Evolutionary conservation across 2,329 filamentous ascomycete genomes (phyloP).

Genomic region (Penicillium sp.): DNA sequence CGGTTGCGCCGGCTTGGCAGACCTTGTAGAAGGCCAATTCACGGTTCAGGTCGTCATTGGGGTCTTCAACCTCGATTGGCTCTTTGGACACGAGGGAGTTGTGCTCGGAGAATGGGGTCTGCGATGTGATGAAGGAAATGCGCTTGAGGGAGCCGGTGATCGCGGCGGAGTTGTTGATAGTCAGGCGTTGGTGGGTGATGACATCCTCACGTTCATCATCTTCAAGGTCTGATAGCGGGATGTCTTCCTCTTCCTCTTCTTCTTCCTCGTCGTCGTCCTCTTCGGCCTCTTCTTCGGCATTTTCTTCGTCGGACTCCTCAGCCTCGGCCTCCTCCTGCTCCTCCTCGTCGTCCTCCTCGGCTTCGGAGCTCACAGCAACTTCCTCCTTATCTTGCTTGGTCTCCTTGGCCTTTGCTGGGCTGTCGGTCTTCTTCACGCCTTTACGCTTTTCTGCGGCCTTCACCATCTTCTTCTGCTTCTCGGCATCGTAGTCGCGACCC

Average conservation of each 20-base stretch:
- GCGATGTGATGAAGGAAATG: constrained; percentile 54
- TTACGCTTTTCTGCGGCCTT: constrained; percentile 51
- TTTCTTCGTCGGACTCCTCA: background rate
- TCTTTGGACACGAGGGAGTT: constrained; percentile 71
- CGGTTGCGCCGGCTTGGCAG: constrained; percentile 73
- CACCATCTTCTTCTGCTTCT: constrained; percentile 71
- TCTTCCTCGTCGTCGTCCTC: constrained; percentile 52
- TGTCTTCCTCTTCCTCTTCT: constrained; percentile 79
- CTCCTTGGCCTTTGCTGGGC: constrained; percentile 27
- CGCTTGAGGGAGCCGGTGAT: constrained; percentile 78
- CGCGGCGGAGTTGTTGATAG: constrained; percentile 94
- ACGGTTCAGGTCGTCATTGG: constrained; percentile 87
- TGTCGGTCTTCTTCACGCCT: constrained; percentile 29
- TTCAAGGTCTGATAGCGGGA: constrained; percentile 81
- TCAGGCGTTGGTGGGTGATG: constrained; percentile 86
- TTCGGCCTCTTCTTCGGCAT: background rate
- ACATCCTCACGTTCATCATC: constrained; percentile 84
- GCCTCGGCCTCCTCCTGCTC: constrained; percentile 21
- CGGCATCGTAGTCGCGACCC: constrained; percentile 70
- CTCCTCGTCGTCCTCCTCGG: constrained; percentile 18
- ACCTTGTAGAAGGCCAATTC: constrained; percentile 94
- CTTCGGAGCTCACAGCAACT: constrained; percentile 34
- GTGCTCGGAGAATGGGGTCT: constrained; percentile 78
- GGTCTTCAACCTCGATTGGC: constrained; percentile 73
- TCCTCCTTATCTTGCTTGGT: constrained; percentile 36